phyloP scores from a whole-genome alignment of 805 yeast genomes.

The Saccharomycopsis babjevae region DNA sequence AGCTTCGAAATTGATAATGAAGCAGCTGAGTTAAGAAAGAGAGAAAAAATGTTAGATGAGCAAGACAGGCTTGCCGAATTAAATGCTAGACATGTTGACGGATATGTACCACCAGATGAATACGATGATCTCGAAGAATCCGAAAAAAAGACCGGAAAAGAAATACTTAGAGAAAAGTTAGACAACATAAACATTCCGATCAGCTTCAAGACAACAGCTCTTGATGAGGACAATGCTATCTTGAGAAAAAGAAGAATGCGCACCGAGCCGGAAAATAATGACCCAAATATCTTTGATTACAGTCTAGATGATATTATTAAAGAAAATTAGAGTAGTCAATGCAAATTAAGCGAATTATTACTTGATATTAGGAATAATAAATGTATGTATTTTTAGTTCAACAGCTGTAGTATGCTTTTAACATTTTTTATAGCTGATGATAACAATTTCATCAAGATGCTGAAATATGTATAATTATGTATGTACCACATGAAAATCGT shows the following conservation, averaged over 20 bases:
- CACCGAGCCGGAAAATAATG: constrained; percentile 19
- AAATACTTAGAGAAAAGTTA: constrained; percentile 8
- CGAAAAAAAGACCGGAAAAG: constrained; percentile 1
- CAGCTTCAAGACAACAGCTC: constrained; percentile 10
- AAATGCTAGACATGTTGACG: neutral
- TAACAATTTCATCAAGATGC: neutral
- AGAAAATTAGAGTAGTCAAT: constrained; percentile 22
- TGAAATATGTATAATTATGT: neutral
- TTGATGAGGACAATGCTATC: constrained; percentile 2
- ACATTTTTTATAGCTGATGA: neutral
- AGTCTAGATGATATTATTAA: constrained; percentile 38
- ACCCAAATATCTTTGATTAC: constrained; percentile 38
- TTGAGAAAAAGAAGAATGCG: constrained; percentile 6
- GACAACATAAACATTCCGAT: constrained; percentile 12
- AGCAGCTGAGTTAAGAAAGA: neutral
- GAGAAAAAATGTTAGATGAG: neutral
- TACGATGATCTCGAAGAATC: constrained; percentile 6
- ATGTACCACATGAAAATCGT: neutral
- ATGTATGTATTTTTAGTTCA: neutral
- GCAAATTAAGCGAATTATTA: too few relatives aligned
- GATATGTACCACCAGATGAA: constrained; percentile 18
- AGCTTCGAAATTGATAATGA: constrained; percentile 13
- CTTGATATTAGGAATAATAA: neutral
- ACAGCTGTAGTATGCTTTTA: neutral
- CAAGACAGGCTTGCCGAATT: neutral